Percentiles rank a stretch among this genome's conserved stretches.
Conservation (phyloP, 1,139 yeast genomes). For the Yamadazyma pseudoaaseri region DNA sequence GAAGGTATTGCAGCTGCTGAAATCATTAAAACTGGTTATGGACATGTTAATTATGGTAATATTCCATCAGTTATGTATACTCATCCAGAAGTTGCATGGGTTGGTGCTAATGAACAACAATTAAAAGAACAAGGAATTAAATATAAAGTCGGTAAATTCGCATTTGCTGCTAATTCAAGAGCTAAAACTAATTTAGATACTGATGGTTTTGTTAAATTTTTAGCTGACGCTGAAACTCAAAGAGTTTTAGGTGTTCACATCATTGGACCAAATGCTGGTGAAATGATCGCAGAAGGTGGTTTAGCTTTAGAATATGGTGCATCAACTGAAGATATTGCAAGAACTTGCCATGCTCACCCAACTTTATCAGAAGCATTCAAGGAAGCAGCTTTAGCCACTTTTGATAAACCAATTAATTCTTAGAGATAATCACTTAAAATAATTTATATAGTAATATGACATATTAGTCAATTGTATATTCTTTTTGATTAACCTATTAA, state of each 20-base stretch:
- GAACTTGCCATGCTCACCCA: constrained; percentile 99
- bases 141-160: constrained; percentile 96
- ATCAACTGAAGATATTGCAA: constrained; percentile 93
- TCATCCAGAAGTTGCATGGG: constrained; percentile 99
- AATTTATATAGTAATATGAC: constrained; percentile 4
- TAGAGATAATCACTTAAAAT: constrained; percentile 24
- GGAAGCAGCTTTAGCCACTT: constrained; percentile 95
- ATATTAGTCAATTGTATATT: not conserved
- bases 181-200: constrained; percentile 98
- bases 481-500: constrained; percentile 10
- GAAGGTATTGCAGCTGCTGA: constrained; percentile 99
- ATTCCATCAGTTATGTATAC: constrained; percentile 99
- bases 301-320: constrained; percentile 99
- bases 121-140: constrained; percentile 90
- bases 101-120: constrained; percentile 94
- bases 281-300: constrained; percentile 98
- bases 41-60: constrained; percentile 97
- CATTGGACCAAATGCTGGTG: constrained; percentile 98
- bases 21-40: constrained; percentile 88
- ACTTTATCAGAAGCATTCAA: constrained; percentile 97
- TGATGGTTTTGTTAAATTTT: constrained; percentile 94
- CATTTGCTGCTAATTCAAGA: constrained; percentile 98
- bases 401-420: constrained; percentile 84
- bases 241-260: constrained; percentile 96
- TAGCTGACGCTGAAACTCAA: constrained; percentile 97